A percentile compares a stretch with the other conserved stretches of the same genome.
Evolutionary conservation across 2,329 filamentous ascomycete genomes (phyloP).

Genomic region (Penicillium sp.): DNA sequence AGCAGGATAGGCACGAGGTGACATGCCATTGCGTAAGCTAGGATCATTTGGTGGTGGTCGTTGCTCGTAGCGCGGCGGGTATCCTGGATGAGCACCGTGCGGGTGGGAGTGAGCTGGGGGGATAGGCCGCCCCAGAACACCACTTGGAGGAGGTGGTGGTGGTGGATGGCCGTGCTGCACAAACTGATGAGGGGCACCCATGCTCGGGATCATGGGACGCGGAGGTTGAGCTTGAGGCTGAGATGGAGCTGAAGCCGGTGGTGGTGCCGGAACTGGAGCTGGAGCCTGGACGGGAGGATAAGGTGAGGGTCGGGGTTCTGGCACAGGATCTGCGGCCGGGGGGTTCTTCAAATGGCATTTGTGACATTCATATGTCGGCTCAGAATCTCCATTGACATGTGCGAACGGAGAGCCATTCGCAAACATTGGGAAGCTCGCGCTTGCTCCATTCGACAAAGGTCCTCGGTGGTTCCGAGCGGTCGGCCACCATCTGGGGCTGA

Average conservation of each 20-base stretch:
- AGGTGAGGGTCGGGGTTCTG: slow-evolving; percentile 29
- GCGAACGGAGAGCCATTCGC: slow-evolving; percentile 24
- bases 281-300: slow-evolving; percentile 2
- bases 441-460: slow-evolving; percentile 34
- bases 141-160: slow-evolving; percentile 20
- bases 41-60: slow-evolving; percentile 33
- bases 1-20: slow-evolving; percentile 35
- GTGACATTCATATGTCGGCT: slow-evolving; percentile 66
- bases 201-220: slow-evolving; percentile 36
- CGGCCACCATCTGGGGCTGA: slow-evolving; percentile 62
- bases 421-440: slow-evolving; percentile 23
- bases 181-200: slow-evolving; percentile 28
- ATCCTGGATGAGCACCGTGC: slow-evolving; percentile 30
- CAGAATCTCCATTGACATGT: slow-evolving; percentile 32
- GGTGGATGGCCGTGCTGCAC: slow-evolving; percentile 30
- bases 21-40: slow-evolving; percentile 36
- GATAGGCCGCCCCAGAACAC: slow-evolving; percentile 30
- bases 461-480: slow-evolving; percentile 52
- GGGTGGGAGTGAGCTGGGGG: slow-evolving; percentile 30
- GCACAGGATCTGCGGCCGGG: slow-evolving; percentile 7
- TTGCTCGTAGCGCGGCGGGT: slow-evolving; percentile 39
- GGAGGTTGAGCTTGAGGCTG: slow-evolving; percentile 23
- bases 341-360: slow-evolving; percentile 62
- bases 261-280: background rate
- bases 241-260: slow-evolving; percentile 11